Evolutionary conservation across 2,329 filamentous ascomycete genomes (phyloP).

Genomic region (Pleurostoma richardsiae): DNA sequence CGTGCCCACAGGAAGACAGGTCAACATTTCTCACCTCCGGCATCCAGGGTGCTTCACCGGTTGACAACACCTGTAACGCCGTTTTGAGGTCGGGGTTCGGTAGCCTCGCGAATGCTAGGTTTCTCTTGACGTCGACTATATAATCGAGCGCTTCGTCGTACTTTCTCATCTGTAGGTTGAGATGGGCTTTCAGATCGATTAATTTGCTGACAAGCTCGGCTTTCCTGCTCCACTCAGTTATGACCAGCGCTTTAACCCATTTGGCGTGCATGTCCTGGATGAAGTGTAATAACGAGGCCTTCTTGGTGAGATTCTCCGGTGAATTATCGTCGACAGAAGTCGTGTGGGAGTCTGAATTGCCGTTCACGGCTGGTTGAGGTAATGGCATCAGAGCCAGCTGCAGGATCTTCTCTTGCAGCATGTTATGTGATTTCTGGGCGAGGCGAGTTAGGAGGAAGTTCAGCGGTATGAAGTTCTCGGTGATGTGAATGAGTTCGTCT

Average conservation of each 20-base stretch:
- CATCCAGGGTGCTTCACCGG: conserved; percentile 71
- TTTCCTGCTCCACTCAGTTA: conserved; percentile 84
- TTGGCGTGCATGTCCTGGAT: conserved; percentile 74
- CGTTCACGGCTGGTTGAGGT: conserved; percentile 46
- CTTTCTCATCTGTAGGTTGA: conserved; percentile 56
- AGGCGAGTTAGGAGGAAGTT: conserved; percentile 71
- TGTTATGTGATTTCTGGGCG: conserved; percentile 78
- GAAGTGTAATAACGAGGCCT: conserved; percentile 69
- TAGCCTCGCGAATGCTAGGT: conserved; percentile 67
- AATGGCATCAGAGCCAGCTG: conserved; percentile 66
- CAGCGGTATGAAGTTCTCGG: conserved; percentile 70
- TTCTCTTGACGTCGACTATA: conserved; percentile 67
- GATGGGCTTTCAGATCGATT: conserved; percentile 78
- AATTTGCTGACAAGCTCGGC: conserved; percentile 76
- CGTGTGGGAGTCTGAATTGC: conserved; percentile 34
- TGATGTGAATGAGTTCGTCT: conserved; percentile 65
- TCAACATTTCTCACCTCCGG: conserved; percentile 56
- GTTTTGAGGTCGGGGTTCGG: conserved; percentile 89
- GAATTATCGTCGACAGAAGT: conserved; percentile 50
- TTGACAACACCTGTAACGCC: conserved; percentile 78
- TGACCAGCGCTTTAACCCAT: conserved; percentile 89
- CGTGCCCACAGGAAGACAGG: conserved; percentile 24
- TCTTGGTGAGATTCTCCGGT: conserved; percentile 68
- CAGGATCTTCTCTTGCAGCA: conserved; percentile 64
- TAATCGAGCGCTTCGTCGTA: conserved; percentile 58